Evolutionary conservation across 2,329 filamentous ascomycete genomes (phyloP).

Genomic region (Ascochyta clinopodiicola): DNA sequence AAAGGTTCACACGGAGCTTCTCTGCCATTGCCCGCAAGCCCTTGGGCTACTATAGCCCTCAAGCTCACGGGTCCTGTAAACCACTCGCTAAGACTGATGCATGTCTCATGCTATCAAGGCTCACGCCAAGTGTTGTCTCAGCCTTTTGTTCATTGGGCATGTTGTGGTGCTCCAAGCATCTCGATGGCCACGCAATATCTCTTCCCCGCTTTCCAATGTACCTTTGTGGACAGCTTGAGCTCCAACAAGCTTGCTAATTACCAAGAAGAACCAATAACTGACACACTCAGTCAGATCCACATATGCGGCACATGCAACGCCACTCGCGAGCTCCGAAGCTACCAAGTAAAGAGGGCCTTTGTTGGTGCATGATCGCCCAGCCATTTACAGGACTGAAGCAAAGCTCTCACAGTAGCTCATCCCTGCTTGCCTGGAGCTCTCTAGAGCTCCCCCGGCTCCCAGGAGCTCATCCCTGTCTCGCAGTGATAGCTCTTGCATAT

Average conservation of each 20-base stretch:
- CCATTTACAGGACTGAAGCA: conserved; percentile 4
- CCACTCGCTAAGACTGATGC: not conserved
- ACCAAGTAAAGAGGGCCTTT: not conserved
- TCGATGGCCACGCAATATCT: not conserved
- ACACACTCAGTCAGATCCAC: not conserved
- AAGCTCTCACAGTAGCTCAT: conserved; percentile 7
- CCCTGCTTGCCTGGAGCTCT: conserved; percentile 14
- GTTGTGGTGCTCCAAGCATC: not conserved
- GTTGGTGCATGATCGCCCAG: conserved; percentile 18
- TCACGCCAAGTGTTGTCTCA: not conserved
- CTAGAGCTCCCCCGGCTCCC: not conserved
- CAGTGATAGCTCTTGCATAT: conserved; percentile 1
- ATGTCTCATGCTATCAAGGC: not conserved
- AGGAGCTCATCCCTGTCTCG: conserved; percentile 12
- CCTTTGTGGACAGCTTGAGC: not conserved
- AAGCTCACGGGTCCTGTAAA: not conserved
- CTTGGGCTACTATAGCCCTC: too few relatives aligned
- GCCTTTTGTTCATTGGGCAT: not conserved
- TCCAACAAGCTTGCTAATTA: not conserved
- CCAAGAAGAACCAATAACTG: not conserved
- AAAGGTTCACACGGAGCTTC: too few relatives aligned
- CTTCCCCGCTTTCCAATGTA: not conserved
- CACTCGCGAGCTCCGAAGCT: not conserved
- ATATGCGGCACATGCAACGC: not conserved
- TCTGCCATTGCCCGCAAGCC: too few relatives aligned